A percentile compares a stretch with the other conserved stretches of the same genome.
Conservation (phyloP, 2,329 filamentous ascomycete species). For the Seiridium cupressi region DNA sequence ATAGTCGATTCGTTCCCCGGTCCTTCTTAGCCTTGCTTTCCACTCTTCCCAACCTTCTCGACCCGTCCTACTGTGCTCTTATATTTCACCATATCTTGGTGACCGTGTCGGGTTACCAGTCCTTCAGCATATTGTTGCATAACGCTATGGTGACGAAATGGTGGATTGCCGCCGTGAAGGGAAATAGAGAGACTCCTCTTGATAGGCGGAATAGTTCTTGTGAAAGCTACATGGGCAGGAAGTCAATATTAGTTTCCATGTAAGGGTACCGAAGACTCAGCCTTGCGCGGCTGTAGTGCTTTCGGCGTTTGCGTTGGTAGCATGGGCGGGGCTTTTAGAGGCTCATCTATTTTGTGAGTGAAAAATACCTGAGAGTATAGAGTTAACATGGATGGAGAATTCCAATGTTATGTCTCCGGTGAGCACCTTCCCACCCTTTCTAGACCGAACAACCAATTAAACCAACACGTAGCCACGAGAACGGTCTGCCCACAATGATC, state of each 20-base stretch:
- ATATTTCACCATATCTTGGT: neutral
- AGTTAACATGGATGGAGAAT: neutral
- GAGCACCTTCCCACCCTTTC: too few species aligned
- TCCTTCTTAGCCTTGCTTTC: neutral
- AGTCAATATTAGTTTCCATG: neutral
- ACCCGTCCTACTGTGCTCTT: neutral
- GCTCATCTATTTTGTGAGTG: neutral
- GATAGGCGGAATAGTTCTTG: neutral
- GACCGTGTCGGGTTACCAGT: neutral
- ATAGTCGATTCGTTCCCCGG: neutral
- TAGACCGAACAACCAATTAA: too few species aligned
- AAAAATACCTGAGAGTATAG: neutral
- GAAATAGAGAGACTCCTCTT: neutral
- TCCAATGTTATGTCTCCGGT: too few species aligned
- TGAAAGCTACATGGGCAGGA: neutral
- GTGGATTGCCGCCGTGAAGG: neutral
- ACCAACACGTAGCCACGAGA: too few species aligned
- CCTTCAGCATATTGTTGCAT: neutral
- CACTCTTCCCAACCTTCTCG: neutral
- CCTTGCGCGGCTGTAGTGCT: too few species aligned
- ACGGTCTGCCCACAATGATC: too few species aligned
- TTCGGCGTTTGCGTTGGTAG: neutral
- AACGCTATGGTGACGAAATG: neutral
- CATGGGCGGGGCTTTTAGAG: neutral
- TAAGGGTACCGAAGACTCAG: neutral